Evolutionary conservation across 768 basidiomycete genomes (phyloP).

Genomic region (Amanita fuliginea): DNA sequence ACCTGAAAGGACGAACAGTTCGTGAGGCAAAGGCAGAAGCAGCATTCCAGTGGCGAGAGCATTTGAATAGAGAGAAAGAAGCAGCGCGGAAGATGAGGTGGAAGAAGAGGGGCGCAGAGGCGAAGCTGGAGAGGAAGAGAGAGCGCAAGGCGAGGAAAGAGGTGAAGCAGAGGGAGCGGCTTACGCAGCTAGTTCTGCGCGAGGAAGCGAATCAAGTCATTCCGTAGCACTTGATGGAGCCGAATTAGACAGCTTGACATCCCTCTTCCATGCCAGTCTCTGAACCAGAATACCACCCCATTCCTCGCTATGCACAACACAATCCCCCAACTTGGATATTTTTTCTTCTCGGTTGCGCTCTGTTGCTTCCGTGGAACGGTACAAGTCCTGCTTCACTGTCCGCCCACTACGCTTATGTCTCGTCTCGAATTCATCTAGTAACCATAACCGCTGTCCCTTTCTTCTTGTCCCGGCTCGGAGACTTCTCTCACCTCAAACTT

Average conservation of each 20-base stretch:
- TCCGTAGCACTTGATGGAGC: slow-evolving; percentile 16
- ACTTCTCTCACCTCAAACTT: slow-evolving; percentile 38
- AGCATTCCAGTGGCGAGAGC: slow-evolving; percentile 59
- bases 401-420: background rate
- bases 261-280: slow-evolving; percentile 9
- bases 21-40: slow-evolving; percentile 66
- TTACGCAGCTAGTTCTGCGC: slow-evolving; percentile 40
- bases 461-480: slow-evolving; percentile 59
- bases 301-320: slow-evolving; percentile 10
- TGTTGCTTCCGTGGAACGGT: slow-evolving; percentile 90
- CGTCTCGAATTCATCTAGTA: slow-evolving; percentile 30
- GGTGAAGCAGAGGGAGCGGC: slow-evolving; percentile 41
- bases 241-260: background rate
- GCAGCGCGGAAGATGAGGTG: slow-evolving; percentile 51
- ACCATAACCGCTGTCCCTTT: slow-evolving; percentile 81
- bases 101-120: slow-evolving; percentile 36
- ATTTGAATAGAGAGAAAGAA: slow-evolving; percentile 44
- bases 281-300: slow-evolving; percentile 30
- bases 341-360: slow-evolving; percentile 68
- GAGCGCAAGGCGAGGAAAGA: slow-evolving; percentile 43
- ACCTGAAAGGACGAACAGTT: slow-evolving; percentile 48
- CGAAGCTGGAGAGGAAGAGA: slow-evolving; percentile 43
- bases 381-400: slow-evolving; percentile 12
- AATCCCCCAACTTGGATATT: slow-evolving; percentile 39
- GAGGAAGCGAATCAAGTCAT: slow-evolving; percentile 52